phyloP scores from a whole-genome alignment of 768 basidiomycete genomes.

The Xerocomellus intermedius region DNA sequence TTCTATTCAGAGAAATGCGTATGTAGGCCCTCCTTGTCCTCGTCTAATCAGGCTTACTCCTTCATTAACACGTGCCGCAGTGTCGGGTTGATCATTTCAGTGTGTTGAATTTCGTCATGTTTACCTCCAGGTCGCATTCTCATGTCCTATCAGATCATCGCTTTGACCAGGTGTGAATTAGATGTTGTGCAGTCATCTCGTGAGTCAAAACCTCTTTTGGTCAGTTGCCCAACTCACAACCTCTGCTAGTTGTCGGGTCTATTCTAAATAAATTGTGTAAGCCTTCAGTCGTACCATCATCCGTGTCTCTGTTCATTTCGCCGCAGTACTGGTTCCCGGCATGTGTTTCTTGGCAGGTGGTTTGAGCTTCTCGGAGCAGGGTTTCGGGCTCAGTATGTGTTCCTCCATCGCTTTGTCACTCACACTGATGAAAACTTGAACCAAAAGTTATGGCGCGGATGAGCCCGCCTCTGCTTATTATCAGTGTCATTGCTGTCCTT shows the following conservation, averaged over 20 bases:
- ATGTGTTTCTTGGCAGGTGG: conserved; percentile 38
- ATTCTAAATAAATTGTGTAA: conserved; percentile 76
- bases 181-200: conserved; percentile 76
- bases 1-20: conserved; percentile 29
- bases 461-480: too few relatives aligned
- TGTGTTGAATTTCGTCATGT: conserved; percentile 22
- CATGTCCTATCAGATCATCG: conserved; percentile 55
- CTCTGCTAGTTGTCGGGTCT: conserved; percentile 64
- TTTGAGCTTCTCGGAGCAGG: conserved; percentile 70
- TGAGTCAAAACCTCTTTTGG: conserved; percentile 33
- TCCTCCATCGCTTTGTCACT: too few relatives aligned
- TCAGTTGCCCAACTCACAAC: neutral
- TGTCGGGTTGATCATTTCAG: conserved; percentile 66
- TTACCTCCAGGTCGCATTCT: neutral
- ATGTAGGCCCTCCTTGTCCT: conserved; percentile 1
- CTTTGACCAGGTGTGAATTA: conserved; percentile 75
- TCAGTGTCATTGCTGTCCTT: too few relatives aligned
- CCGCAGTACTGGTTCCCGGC: conserved; percentile 75
- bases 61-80: conserved; percentile 21
- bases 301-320: neutral
- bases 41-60: neutral
- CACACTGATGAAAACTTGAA: too few relatives aligned
- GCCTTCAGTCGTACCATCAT: conserved; percentile 17
- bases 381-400: conserved; percentile 36
- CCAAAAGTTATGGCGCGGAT: too few relatives aligned